Evolutionary conservation across 2,329 filamentous ascomycete species (phyloP), one percentile per base, ranked within the genome.

Genomic region (Albifimbria verrucaria): DNA sequence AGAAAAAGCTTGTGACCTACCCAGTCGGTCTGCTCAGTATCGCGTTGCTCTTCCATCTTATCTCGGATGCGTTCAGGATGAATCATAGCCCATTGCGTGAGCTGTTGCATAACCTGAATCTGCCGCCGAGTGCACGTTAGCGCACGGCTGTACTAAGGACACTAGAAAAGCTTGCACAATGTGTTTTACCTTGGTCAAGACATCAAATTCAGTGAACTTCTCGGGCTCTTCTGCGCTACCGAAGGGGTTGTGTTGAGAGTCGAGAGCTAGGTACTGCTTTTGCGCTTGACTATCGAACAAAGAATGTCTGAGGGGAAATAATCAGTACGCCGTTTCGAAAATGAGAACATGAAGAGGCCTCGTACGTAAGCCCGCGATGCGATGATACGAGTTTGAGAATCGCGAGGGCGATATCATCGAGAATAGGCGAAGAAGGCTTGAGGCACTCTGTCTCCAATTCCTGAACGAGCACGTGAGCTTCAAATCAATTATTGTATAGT

Each of bases 211-310:
- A 58, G 83, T 75, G 66, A 99, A 99, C 50, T 81, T 88, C 28
- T 77, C 78, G 1, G 90, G 86, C 5, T 78, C 73, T 61, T 94
- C 90, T 3, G 86, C 88, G 22, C 83, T 79, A 46, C 93, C 93
- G 64, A 96, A 97, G 1, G 93, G 93, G 65, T 97, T 97, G 51
- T 81, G 81, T 11, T 82, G 70, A 3, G 92, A 88, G 2, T 88
- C 86, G 72, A 91, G 96, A n/a, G 86, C 81, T 50, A 88, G 73
- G 68, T 92, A 99, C 70, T 97, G 92, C 55, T 92, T 88, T 62
- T 92, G 86, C 28, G 92, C 88, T 68, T 97, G 96, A 65, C 97
- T 92, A 67, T 97, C 92, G 62, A 97, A 96, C 48, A 94, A 87
- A 3, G 95, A 92, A 50, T 79, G 83, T 2, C 92, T 97, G 54